A percentile compares a stretch with the other conserved stretches of the same genome.
Conservation (phyloP, 2,329 filamentous ascomycete genomes). For the Aspergillus alliaceus region DNA sequence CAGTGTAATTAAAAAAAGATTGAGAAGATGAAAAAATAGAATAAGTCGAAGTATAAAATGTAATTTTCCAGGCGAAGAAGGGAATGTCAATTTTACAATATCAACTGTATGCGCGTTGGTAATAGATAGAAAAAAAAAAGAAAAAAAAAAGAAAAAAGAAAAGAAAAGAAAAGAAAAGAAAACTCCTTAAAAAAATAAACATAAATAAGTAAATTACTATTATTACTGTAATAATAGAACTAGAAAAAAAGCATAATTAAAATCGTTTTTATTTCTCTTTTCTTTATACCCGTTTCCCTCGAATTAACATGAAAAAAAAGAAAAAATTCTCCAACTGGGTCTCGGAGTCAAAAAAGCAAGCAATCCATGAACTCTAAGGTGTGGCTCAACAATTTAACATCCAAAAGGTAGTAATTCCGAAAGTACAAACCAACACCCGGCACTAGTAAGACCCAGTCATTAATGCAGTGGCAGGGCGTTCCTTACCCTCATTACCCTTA, state of each 20-base stretch:
- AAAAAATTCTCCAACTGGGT: background rate
- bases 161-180: background rate
- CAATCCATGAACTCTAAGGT: slow-evolving; percentile 1
- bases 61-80: no score
- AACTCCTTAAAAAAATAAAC: background rate
- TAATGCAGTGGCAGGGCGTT: slow-evolving; percentile 5
- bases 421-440: slow-evolving; percentile 7
- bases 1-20: background rate
- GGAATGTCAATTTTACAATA: no score
- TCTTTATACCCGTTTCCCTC: no score
- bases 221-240: no score
- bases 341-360: background rate
- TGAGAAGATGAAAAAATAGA: background rate
- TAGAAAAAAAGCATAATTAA: no score
- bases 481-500: background rate
- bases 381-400: slow-evolving; percentile 6
- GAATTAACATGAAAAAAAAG: background rate
- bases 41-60: background rate
- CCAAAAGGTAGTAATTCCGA: slow-evolving; percentile 8
- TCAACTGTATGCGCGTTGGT: no score
- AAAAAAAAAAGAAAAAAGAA: background rate
- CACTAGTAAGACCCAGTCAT: slow-evolving; percentile 6
- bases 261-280: no score
- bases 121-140: background rate
- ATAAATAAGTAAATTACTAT: background rate